Evolutionary conservation across 2,329 filamentous ascomycete genomes (phyloP), one percentile per base, ranked within the genome.

Genomic region (Botrytis squamosa): DNA sequence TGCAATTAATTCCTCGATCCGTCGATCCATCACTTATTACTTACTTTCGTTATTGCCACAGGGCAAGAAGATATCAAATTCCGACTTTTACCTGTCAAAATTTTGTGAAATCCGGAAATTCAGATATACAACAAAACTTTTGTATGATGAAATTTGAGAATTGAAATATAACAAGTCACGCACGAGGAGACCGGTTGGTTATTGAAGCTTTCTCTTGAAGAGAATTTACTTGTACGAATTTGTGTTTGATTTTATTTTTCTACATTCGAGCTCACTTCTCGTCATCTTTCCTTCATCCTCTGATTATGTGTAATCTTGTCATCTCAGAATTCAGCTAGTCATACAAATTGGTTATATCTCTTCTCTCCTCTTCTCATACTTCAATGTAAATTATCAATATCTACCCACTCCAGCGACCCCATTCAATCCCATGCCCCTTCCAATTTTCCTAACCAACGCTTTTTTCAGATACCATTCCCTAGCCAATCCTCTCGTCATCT

Each of bases 401-500:
- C 33, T 64, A 20, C 20, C 40, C 25, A 29, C 20, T 46, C 52
- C 55, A 68, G 33, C 75, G 46, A 77, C 68, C 77, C 75, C 77
- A 70, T 71, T 76, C 33, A 96, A 83, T 3, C 92, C 93, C 90
- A 96, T 92, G 0, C 93, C 92, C 73, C 85, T 85, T 4, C 89
- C 91, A 82, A 95, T 93, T 85, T 95, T 95, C 80, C 88, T 89
- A 64, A 92, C 90, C 69, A 95, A 83, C 14, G 92, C 93, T 85
- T 95, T 95, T 85, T 94, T 94, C 80, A 95, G 82, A 81, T 93
- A 97, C 87, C 92, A 93, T 82, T 97, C 93, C 68, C 93, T 84
- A 1, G 92, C 92, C 70, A 96, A 83, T 52, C 88, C 89, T 75
- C 93, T 86, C 46, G 92, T 95, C 83, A 91, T 91, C 85, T 92